These are phyloP conservation scores for Selaginella moellendorffii DNA, from an alignment of 75 land plant genomes.

Conservation along the genomic window DNA sequence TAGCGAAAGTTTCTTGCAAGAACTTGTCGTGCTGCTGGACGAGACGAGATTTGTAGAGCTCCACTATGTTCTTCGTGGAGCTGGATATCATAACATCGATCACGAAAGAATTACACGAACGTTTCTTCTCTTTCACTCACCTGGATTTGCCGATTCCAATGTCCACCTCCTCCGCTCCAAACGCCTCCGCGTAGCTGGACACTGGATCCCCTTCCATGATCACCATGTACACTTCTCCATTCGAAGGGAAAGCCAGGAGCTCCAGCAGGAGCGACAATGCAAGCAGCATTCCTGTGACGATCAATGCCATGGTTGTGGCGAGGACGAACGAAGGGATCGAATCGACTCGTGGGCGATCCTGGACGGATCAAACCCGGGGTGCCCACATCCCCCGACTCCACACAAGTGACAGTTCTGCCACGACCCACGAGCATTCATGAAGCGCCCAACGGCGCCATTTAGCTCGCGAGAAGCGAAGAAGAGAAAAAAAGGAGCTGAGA, in stretches of 20 bases:
- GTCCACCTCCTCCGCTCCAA: neutral
- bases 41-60: constrained; percentile 9
- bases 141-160: neutral
- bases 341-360: too few species aligned
- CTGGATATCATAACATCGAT: too few species aligned
- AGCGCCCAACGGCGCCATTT: too few species aligned
- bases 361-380: too few species aligned
- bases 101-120: neutral
- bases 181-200: neutral
- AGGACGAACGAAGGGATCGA: too few species aligned
- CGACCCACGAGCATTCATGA: too few species aligned
- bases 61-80: neutral
- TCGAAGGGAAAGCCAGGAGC: neutral
- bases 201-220: neutral
- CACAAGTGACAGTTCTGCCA: too few species aligned
- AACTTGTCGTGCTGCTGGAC: neutral
- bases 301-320: too few species aligned
- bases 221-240: neutral
- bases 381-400: too few species aligned
- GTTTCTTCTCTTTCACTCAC: neutral
- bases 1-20: constrained; percentile 22
- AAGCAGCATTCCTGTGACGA: too few species aligned
- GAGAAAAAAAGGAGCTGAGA: too few species aligned
- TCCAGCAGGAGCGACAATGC: neutral
- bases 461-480: too few species aligned